Base-by-base conservation (phyloP, 805 yeast genomes). In the Torulaspora maleeae region DNA sequence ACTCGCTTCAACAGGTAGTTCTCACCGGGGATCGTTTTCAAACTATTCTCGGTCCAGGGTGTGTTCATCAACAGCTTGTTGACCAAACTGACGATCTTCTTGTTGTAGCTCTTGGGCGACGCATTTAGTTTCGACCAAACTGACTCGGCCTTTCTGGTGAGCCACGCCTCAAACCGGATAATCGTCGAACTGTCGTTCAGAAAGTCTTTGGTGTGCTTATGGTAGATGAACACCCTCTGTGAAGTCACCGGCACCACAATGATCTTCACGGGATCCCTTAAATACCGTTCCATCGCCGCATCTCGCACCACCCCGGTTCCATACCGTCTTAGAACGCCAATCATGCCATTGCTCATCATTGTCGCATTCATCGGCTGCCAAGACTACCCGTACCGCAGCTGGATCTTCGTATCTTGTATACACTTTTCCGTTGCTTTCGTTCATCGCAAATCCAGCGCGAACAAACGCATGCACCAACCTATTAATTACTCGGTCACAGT, bases 41-140 rank as follows among this genome's bases (percentile, higher is more conserved):
- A 69, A 37, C 88, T 77, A 56, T 78, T 76, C 59, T 90, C 98
- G 52, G 82, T 80, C 78, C 91, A 90, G 2, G 91, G 87, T 5
- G 86, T 78, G 17, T 78, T 72, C 42, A 77, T 75, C 53, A 89
- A 63, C 32, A 83, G 70, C 44, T 61, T 63, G 35, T 77, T 73
- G 12, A 82, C 76, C 50, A 70, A 69, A 2, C 59, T 41, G 2
- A 84, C 88, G 36, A 89, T 74, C 43, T 70, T 73, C 51, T 75
- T 69, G 62, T 87, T 87, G 56, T 83, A 66, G 8, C 69, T 59
- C 30, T 71, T 66, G 2, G 80, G 72, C 1, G 95, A 83, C 1
- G 64, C 60, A 36, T 70, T 73, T 60, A 90, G 62, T 41, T 75
- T 77, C 28, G 61, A 60, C 96, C 96, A 90, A 3, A 78, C 70